phyloP scores from a whole-genome alignment of 192 early-diverging fungal species.

The Coemansia guatemalensis region DNA sequence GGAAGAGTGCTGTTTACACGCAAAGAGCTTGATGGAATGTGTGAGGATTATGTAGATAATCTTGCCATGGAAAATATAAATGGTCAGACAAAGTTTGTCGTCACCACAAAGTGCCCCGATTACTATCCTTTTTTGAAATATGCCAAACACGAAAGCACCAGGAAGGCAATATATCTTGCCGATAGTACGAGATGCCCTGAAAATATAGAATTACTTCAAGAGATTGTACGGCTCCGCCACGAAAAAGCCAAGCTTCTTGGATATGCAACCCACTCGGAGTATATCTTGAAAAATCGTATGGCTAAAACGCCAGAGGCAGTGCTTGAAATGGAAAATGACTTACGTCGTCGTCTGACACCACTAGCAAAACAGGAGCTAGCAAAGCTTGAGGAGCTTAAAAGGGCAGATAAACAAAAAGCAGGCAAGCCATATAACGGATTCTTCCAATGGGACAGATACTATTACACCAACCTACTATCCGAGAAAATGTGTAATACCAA shows the following conservation, averaged over 20 bases:
- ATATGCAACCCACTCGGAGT: constrained; percentile 60
- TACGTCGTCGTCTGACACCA: constrained; percentile 55
- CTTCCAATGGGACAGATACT: constrained; percentile 65
- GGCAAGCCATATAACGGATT: constrained; percentile 20
- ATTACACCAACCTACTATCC: constrained; percentile 63
- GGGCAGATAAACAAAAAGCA: constrained; percentile 27
- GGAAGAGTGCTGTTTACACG: no score
- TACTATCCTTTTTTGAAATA: constrained; percentile 40
- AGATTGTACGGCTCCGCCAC: constrained; percentile 46
- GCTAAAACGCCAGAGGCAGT: constrained; percentile 64
- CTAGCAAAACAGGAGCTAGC: constrained; percentile 57
- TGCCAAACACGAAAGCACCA: constrained; percentile 43
- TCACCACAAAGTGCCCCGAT: no score
- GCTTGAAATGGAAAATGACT: constrained; percentile 56
- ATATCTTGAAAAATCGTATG: constrained; percentile 69
- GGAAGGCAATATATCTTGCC: constrained; percentile 41
- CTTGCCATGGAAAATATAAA: no score
- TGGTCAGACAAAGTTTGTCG: no score
- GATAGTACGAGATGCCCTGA: constrained; percentile 49
- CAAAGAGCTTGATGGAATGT: no score
- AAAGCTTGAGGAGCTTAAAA: constrained; percentile 59
- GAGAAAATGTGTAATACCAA: constrained; percentile 63
- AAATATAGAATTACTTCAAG: constrained; percentile 56
- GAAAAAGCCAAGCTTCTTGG: constrained; percentile 57
- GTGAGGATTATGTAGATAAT: no score